Evolutionary conservation across 306 rosid species (phyloP), one percentile per base, ranked within the genome.

Genomic region (Castanea crenata): DNA sequence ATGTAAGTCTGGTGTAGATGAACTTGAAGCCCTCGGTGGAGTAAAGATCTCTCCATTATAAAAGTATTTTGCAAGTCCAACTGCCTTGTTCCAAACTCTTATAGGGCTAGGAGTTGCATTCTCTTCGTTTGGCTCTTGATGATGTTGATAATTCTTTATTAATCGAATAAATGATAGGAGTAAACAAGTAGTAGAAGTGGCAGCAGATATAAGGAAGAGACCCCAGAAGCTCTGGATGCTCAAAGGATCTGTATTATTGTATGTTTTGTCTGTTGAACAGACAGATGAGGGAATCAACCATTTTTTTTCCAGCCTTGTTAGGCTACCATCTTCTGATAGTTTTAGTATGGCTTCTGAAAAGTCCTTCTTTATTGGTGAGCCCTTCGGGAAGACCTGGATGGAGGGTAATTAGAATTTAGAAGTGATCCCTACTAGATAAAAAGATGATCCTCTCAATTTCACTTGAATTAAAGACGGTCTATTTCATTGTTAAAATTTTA

Each of bases 291-390:
- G 80, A 23, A 74, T 67, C 61, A 91, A 79, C 84, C 91, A 88
- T 62, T 51, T 5, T 0, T 80, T 80, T 85, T 91, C 82, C 57
- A 91, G 73, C 9, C 0, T 5, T 63, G 27, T 84, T 19, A 93
- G 0, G 25, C 58, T 73, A 29, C 94, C 96, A 7, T 64, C 2
- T 68, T 91, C 86, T 52, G 77, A 69, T 23, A 91, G 89, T 38
- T 62, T 52, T 61, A 89, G 75, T 73, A 93, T 88, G 11, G 90
- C 91, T 78, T 57, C 67, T 5, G 94, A 89, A 70, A 91, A 55
- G 74, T 93, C 94, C 85, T 27, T 89, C 9, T 76, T 81, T 61
- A 93, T 16, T 18, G 97, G 97, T 3, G 97, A 91, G 71, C 97
- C 98, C 82, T 87, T 89, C 78, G 82, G 91, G 82, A 93, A 89